Percentiles rank a stretch among this genome's conserved stretches.
These are phyloP conservation scores for Epichloe hybrida DNA, from an alignment of 2,329 filamentous ascomycete species.

Conservation along the genomic window DNA sequence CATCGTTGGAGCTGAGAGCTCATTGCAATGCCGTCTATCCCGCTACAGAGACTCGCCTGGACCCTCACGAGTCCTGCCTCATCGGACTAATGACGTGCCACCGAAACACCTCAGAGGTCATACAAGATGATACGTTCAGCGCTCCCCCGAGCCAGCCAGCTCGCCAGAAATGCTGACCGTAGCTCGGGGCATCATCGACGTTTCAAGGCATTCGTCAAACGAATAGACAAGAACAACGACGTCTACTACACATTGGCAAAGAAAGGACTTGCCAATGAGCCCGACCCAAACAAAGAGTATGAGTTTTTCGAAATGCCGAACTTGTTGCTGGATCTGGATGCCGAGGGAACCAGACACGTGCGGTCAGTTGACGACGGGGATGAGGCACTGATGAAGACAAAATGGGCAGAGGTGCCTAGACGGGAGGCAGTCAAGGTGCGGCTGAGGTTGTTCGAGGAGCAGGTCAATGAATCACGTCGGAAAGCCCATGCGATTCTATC, in stretches of 20 bases:
- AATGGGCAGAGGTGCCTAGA: conserved; percentile 16
- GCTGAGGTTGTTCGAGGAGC: conserved; percentile 17
- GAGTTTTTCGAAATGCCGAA: conserved; percentile 28
- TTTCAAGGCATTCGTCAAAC: conserved; percentile 15
- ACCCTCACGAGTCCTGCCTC: background rate
- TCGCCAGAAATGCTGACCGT: conserved; percentile 2
- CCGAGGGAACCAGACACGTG: conserved; percentile 29
- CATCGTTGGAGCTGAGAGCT: background rate
- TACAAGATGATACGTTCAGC: conserved; percentile 9
- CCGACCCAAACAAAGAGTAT: conserved; percentile 7
- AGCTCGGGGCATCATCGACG: conserved; percentile 2
- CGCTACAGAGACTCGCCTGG: background rate
- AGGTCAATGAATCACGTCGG: conserved; percentile 14
- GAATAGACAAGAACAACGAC: conserved; percentile 9
- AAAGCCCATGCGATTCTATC: conserved; percentile 13
- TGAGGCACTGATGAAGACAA: conserved; percentile 17
- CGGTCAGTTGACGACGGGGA: conserved; percentile 25
- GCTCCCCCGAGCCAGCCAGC: conserved; percentile 5
- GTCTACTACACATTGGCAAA: conserved; percentile 16
- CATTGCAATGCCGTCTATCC: background rate
- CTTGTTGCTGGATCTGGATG: conserved; percentile 39
- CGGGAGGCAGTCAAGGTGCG: conserved; percentile 13
- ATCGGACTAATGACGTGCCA: background rate
- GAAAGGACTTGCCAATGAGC: conserved; percentile 2
- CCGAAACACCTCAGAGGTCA: background rate